phyloP scores from a whole-genome alignment of 768 basidiomycete species.

The Lentinula edodes region DNA sequence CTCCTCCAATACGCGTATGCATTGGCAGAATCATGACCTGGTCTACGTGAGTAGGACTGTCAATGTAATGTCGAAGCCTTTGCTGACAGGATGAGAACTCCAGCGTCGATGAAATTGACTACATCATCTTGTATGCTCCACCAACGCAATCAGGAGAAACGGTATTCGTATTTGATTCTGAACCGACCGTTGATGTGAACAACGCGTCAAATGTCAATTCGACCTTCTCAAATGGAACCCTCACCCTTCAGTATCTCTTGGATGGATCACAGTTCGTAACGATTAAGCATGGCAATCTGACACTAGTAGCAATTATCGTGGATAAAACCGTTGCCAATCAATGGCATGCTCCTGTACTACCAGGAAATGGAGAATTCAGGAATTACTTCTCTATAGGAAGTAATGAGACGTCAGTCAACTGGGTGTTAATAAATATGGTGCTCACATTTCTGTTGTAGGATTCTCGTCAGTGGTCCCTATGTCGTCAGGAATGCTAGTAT shows the following conservation, averaged over 20 bases:
- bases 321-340: conserved; percentile 43
- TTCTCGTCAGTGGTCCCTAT: conserved; percentile 49
- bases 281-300: conserved; percentile 21
- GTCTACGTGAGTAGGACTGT: conserved; percentile 35
- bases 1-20: neutral
- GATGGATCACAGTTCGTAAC: conserved; percentile 28
- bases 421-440: neutral
- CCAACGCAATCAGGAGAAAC: conserved; percentile 39
- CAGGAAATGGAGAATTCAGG: conserved; percentile 28
- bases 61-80: neutral
- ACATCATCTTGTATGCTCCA: conserved; percentile 37
- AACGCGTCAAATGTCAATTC: conserved; percentile 24
- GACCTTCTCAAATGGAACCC: conserved; percentile 27
- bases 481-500: conserved; percentile 46
- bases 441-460: conserved; percentile 15
- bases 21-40: conserved; percentile 42
- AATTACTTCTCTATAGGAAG: conserved; percentile 41
- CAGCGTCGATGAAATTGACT: conserved; percentile 37
- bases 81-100: neutral
- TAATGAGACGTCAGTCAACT: conserved; percentile 30
- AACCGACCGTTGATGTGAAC: conserved; percentile 23
- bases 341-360: conserved; percentile 45
- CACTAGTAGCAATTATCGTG: conserved; percentile 28
- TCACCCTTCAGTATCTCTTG: conserved; percentile 34
- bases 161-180: conserved; percentile 27